Percentiles rank a stretch among this genome's conserved stretches.
Evolutionary conservation across 805 yeast species (phyloP).

Genomic region (Kuraishia piskuri): DNA sequence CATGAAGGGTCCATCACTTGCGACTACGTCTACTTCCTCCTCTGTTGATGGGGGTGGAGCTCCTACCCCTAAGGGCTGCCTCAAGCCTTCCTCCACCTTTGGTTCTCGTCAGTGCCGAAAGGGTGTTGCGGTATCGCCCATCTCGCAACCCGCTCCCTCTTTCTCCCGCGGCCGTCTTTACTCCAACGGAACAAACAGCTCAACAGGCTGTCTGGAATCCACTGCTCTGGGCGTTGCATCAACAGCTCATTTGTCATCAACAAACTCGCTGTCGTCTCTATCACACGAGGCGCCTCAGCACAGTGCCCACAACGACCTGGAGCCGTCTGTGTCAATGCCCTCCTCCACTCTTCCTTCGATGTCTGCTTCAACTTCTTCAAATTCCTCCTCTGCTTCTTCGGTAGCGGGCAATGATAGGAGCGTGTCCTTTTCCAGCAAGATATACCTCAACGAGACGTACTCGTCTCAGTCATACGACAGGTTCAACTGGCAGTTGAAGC

Average conservation of each 20-base stretch:
- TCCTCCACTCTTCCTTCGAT: background rate
- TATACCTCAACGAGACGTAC: slow-evolving; percentile 30
- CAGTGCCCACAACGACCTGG: background rate
- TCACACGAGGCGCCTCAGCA: background rate
- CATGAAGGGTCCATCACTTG: slow-evolving; percentile 4
- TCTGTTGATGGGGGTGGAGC: background rate
- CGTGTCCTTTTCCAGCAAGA: slow-evolving; percentile 4
- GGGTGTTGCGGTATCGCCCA: background rate
- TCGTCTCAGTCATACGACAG: slow-evolving; percentile 46
- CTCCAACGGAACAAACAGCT: background rate
- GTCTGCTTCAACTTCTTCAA: background rate
- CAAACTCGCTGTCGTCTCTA: background rate
- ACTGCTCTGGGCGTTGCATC: background rate
- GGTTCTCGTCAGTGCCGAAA: background rate
- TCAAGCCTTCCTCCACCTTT: background rate
- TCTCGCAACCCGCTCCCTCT: background rate
- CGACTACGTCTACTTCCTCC: background rate
- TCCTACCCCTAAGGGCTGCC: background rate
- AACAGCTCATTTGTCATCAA: background rate
- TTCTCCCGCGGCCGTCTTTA: background rate
- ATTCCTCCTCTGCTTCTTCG: slow-evolving; percentile 12
- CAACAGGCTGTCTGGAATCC: background rate
- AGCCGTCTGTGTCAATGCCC: background rate
- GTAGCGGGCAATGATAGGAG: background rate
- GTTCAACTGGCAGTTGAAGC: slow-evolving; percentile 42